Conservation (phyloP, 768 basidiomycete genomes). For the Podaxis mareebaensis region DNA sequence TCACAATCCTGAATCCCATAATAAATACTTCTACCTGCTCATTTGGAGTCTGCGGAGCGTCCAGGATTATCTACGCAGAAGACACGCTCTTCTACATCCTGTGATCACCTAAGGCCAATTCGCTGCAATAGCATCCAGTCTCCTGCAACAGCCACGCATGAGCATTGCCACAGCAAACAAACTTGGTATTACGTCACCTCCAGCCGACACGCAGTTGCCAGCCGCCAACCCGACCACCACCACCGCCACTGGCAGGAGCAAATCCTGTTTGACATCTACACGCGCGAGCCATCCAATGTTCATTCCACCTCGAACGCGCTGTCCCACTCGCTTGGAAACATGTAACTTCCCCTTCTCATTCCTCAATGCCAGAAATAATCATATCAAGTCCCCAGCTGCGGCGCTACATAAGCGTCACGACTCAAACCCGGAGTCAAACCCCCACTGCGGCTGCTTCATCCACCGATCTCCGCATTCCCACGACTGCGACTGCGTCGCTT, state of each 20-base stretch:
- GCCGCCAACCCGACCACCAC: background rate
- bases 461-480: background rate
- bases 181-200: background rate
- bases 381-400: background rate
- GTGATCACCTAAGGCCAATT: background rate
- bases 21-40: background rate
- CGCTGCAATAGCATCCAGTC: background rate
- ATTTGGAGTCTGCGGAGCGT: background rate
- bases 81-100: background rate
- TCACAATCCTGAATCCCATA: background rate
- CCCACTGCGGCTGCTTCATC: background rate
- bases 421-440: conserved; percentile 8
- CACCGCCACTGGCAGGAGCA: background rate
- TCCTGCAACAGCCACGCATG: background rate
- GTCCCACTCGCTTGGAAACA: background rate
- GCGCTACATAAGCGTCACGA: background rate
- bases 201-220: background rate
- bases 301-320: background rate
- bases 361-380: background rate
- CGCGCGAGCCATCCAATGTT: background rate
- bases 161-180: background rate
- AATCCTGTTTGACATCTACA: background rate
- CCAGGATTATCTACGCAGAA: background rate
- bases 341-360: background rate
- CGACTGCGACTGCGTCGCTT: conserved; percentile 8